Evolutionary conservation across 768 basidiomycete genomes (phyloP), one percentile per base, ranked within the genome.

Genomic region (Cystobasidium tubakii): DNA sequence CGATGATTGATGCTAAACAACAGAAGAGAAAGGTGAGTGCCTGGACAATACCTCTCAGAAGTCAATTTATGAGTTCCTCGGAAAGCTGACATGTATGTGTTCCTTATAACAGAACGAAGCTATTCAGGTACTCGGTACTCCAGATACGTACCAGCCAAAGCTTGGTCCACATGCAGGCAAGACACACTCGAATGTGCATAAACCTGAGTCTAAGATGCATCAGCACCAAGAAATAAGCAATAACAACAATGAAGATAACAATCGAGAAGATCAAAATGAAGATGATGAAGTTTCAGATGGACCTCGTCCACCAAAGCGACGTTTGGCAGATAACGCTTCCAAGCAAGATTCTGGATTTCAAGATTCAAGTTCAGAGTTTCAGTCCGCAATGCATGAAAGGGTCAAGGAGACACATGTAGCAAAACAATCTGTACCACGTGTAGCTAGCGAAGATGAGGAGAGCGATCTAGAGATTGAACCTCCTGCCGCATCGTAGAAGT

Each of bases 401-500:
- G 69, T 64, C 10, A 69, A 62, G 10, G 66, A 66, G 23, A 78
- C 73, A 50, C 46, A 50, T 50, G 46, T 50, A 50, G 46, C 46
- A 27, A 78, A 39, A 1, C 73, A 74, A 53, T 75, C 75, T n/a
- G 77, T 76, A 54, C 77, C 36, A 12, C 67, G 43, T 25, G 43
- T 12, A 67, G 76, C 75, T 34, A 75, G 53, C 21, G 46, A n/a
- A 0, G 67, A 17, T 62, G 77, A 70, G 10, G 73, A 63, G 27
- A 36, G 77, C 54, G 43, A 73, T 36, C 55, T 71, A 12, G 69
- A 71, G 69, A 71, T 71, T 34, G 69, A 71, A 36, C 54, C 69
- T 33, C 53, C 69, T 33, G 27, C 46, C 25, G 31, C 57, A 4
- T 3, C n/a, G 23, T 31, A 62, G 57, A 55, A 25, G 19, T 23